Evolutionary conservation across 202 grass and related monocot species (phyloP), one percentile per base, ranked within the genome.

Genomic region (Thinopyrum obtusiflorum): DNA sequence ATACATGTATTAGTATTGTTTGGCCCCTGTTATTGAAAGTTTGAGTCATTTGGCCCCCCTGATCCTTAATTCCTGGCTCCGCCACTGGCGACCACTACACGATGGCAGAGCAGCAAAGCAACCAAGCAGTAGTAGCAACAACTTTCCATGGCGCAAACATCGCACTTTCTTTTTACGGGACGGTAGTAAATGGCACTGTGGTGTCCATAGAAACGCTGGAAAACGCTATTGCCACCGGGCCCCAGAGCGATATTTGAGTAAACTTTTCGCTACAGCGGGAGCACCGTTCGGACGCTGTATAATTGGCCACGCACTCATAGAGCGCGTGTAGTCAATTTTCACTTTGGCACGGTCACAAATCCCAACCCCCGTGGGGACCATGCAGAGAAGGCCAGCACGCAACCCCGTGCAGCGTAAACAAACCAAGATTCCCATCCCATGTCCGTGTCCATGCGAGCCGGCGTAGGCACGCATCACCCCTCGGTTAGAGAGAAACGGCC

Each of bases 401-500:
- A 24, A 13, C 49, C 68, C 85, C 18, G 15, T 31, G 68, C 68
- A 2, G n/a, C 7, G 68, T 88, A 92, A 87, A 92, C 81, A 88
- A 92, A 72, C 31, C 32, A 68, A 91, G 88, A 92, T 92, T 92
- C 88, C 69, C 33, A 79, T 87, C 68, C 81, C 68, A n/a, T 29
- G 47, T 53, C 47, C 71, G 1, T 1, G 51, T n/a, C 79, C 88
- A 87, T 85, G 91, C 85, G 89, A 92, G 73, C 49, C 49, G 49
- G 49, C 79, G 29, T 49, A 37, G 49, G 89, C 87, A 90, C 57
- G 87, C 89, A 88, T 80, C 90, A 87, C 12, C 53, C 77, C 87
- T 90, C 66, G 94, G 83, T 87, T 77, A 85, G 18, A 42, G 94
- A 90, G 94, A 87, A 78, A 88, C 68, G 81, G 84, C 53, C 84